Evolutionary conservation across 2,329 filamentous ascomycete species (phyloP), one percentile per base, ranked within the genome.

Genomic region (Trichophyton rubrum): DNA sequence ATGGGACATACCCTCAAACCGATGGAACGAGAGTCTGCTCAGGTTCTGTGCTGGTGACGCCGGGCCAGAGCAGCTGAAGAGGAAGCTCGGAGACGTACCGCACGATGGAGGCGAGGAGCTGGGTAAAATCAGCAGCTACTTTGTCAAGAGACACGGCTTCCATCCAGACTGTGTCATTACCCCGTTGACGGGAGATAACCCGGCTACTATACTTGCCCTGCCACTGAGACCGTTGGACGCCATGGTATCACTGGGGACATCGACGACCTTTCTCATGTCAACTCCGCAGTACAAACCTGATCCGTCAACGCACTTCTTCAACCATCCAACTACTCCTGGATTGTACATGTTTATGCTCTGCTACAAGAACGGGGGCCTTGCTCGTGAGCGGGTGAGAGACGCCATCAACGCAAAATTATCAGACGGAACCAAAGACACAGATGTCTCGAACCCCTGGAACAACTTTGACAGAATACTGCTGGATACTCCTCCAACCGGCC

Each of bases 331-430:
- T 51, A 95, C 90, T 0, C 78, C 85, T 0, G 90, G 88, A 0
- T 82, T 96, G 62, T 96, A 95, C 81, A 97, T 99, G 93, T 97
- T 99, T 76, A 99, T 99, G 93, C 84, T 99, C 40, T 99, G 93
- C 80, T 99, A 97, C 80, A 97, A 97, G 77, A 99, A 99, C 75
- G 93, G 93, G 66, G 90, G 90, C 1, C 84, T 97, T 1, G 92
- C 93, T 1, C 87, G 93, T 51, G 93, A 99, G 72, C 85, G 88
- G 68, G 84, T 97, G 64, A 87, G 93, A 60, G 90, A 99, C 70
- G 80, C 83, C 0, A 83, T 97, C 59, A 87, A 90, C 63, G 67
- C 74, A 60, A 70, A 72, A 45, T 73, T 76, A 22, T 73, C 77
- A 22, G 74, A 75, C 27, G 74, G 75, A 24, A 72, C 77, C 9